Evolutionary conservation across 2,329 filamentous ascomycete genomes (phyloP).

Genomic region (Tolypocladium album): DNA sequence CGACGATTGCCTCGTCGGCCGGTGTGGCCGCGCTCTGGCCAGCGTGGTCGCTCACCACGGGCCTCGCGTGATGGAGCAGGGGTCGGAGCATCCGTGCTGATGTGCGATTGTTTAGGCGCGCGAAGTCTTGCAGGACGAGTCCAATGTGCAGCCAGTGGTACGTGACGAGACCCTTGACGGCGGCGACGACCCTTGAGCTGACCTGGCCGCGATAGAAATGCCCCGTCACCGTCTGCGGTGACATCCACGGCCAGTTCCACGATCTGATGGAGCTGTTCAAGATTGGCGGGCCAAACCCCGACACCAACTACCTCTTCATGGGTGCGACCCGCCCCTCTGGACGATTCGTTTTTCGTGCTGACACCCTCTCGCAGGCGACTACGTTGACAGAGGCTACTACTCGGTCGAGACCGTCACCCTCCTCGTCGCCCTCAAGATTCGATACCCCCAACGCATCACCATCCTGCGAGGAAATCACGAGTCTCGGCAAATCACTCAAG

Average conservation of each 20-base stretch:
- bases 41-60: background rate
- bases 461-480: slow-evolving; percentile 99
- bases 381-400: slow-evolving; percentile 98
- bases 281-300: slow-evolving; percentile 93
- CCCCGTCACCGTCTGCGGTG: slow-evolving; percentile 94
- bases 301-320: slow-evolving; percentile 99
- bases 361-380: slow-evolving; percentile 57
- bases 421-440: slow-evolving; percentile 92
- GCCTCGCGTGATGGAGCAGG: slow-evolving; percentile 15
- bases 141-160: slow-evolving; percentile 98
- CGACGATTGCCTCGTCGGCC: background rate
- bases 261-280: slow-evolving; percentile 99
- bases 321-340: slow-evolving; percentile 41
- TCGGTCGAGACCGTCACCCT: slow-evolving; percentile 97
- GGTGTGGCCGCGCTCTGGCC: background rate
- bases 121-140: slow-evolving; percentile 95
- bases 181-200: background rate
- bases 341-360: background rate
- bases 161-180: slow-evolving; percentile 15
- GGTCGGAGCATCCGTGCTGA: slow-evolving; percentile 8
- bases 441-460: slow-evolving; percentile 95
- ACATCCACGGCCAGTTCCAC: slow-evolving; percentile 98
- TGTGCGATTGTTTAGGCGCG: slow-evolving; percentile 51
- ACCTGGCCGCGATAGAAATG: slow-evolving; percentile 58
- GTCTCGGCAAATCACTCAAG: slow-evolving; percentile 96